Conservation (phyloP, 1,139 yeast species). For the Sugiyamaella neomexicana region DNA sequence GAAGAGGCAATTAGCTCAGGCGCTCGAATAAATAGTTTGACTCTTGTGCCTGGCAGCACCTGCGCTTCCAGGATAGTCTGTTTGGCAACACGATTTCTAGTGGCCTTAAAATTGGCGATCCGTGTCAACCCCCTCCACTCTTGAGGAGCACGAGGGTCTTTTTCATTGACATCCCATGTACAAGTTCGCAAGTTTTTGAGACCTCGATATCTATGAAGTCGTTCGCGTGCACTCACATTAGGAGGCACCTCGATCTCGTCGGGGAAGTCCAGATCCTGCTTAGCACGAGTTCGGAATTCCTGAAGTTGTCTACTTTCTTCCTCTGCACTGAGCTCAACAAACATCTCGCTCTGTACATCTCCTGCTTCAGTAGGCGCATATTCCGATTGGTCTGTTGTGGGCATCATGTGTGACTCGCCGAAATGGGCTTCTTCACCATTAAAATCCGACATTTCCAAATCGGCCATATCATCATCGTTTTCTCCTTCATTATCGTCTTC, state of each 20-base stretch:
- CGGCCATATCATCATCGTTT: slow-evolving; percentile 52
- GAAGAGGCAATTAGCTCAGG: slow-evolving; percentile 48
- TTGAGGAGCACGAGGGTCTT: slow-evolving; percentile 70
- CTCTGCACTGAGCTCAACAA: slow-evolving; percentile 72
- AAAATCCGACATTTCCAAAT: slow-evolving; percentile 32
- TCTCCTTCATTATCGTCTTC: slow-evolving; percentile 43
- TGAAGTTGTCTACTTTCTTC: slow-evolving; percentile 80
- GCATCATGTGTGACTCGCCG: slow-evolving; percentile 23
- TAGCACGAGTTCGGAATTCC: slow-evolving; percentile 65
- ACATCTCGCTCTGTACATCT: slow-evolving; percentile 55
- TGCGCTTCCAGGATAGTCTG: slow-evolving; percentile 56
- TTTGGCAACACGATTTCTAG: slow-evolving; percentile 68
- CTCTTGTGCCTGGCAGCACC: slow-evolving; percentile 63
- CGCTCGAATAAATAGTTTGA: slow-evolving; percentile 61
- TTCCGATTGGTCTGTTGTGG: slow-evolving; percentile 29
- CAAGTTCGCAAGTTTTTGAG: slow-evolving; percentile 77
- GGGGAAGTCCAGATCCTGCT: slow-evolving; percentile 89
- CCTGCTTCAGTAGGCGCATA: slow-evolving; percentile 51
- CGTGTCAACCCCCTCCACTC: slow-evolving; percentile 77
- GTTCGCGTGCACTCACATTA: slow-evolving; percentile 67
- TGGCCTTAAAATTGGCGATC: slow-evolving; percentile 74
- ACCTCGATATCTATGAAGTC: slow-evolving; percentile 79
- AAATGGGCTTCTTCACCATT: slow-evolving; percentile 19
- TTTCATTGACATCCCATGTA: slow-evolving; percentile 86
- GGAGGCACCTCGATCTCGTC: slow-evolving; percentile 91